These are phyloP conservation scores for Taxawa tesnikishii DNA, from an alignment of 2,329 filamentous ascomycete genomes.

Conservation along the genomic window DNA sequence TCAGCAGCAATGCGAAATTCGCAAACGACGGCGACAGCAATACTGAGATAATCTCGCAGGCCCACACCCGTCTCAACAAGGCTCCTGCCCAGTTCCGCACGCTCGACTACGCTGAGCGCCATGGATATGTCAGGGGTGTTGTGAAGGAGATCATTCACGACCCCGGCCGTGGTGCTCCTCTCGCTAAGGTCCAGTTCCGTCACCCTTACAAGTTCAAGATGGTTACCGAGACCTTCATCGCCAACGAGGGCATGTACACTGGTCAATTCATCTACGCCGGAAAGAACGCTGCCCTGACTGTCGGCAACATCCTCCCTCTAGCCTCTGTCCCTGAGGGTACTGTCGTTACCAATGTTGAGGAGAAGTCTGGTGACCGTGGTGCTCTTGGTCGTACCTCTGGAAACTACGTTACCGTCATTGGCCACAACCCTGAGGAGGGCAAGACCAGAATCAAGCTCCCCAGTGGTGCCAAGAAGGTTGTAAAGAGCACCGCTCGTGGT, in stretches of 20 bases:
- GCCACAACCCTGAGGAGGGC: constrained; percentile 97
- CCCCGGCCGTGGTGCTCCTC: constrained; percentile 91
- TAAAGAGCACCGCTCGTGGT: constrained; percentile 81
- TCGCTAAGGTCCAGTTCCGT: constrained; percentile 93
- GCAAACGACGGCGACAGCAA: neutral
- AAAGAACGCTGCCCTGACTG: constrained; percentile 93
- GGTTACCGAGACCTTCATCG: constrained; percentile 98
- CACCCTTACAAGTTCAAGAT: constrained; percentile 98
- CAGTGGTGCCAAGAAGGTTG: constrained; percentile 97
- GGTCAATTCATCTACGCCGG: constrained; percentile 99
- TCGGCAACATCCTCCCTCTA: constrained; percentile 95
- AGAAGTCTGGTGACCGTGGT: constrained; percentile 96
- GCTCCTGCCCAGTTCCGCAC: constrained; percentile 88
- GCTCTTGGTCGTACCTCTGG: constrained; percentile 92
- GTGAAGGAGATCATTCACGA: constrained; percentile 99
- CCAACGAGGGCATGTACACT: constrained; percentile 99
- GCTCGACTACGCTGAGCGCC: constrained; percentile 67
- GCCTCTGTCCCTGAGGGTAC: constrained; percentile 96
- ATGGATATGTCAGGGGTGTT: constrained; percentile 94
- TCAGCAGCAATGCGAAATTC: constrained; percentile 8
- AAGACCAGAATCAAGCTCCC: constrained; percentile 99
- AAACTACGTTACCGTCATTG: constrained; percentile 97
- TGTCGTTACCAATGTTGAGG: constrained; percentile 97
- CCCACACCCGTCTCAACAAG: constrained; percentile 89
- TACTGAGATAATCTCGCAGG: constrained; percentile 19